Base-by-base conservation (phyloP, 371 early-diverging fungal genomes). In the Mortierella sp. region DNA sequence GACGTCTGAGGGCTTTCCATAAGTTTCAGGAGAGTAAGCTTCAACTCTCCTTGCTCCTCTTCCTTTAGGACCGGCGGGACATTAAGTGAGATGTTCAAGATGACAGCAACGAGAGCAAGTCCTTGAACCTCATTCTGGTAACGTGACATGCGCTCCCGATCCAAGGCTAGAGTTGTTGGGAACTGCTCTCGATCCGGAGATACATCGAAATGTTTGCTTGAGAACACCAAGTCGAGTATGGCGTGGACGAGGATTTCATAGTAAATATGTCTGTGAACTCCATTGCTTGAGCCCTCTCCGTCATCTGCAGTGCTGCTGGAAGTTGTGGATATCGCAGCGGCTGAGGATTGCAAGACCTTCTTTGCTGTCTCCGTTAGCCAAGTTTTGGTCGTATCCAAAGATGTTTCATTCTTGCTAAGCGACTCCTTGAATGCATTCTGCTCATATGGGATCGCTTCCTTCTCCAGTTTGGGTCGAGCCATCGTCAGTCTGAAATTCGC, bases 51-150 rank as follows among this genome's bases (percentile, higher is more conserved):
- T 39, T 64, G 63, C 0, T 63, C 74, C 0, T 61, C 43, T 0
- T 74, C 71, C 28, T 58, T 59, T 22, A 81, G 39, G 8, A 47
- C 39, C 0, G 75, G 81, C 5, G 65, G 35, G 9, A 62, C 59
- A 49, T 59, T 72, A 3, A 52, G 57, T 16, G 70, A 62, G 28
- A 81, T 54, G 39, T 81, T 72, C 69, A 72, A 32, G 62, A 81
- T 61, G 18, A 75, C 62, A 9, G 81, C 69, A 1, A 60, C 67
- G 32, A 81, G 16, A 1, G 62, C 57, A 20, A 81, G 24, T 12
- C 73, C 81, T n/a, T 75, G 81, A 6, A 72, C 57, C 37, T 81
- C 76, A 58, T 81, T 81, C 70, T 81, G 81, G 45, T 64, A 81
- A 5, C 67, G 72, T 10, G 26, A 66, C 66, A 81, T 30, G 3